Evolutionary conservation across 371 early-diverging fungal species (phyloP).

Genomic region (Entomophthora muscae): DNA sequence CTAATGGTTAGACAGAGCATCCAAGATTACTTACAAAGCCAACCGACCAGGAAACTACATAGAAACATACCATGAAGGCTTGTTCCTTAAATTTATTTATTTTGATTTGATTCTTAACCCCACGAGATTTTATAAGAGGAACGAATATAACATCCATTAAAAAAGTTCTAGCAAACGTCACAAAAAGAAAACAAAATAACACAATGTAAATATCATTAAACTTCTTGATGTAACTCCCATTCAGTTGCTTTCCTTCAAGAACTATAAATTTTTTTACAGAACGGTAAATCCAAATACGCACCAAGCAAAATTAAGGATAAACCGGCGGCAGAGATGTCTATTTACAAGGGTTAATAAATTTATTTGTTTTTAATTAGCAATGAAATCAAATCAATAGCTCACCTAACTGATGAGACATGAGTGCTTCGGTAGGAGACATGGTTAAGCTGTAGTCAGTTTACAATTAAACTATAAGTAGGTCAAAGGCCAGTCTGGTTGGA

Average conservation of each 20-base stretch:
- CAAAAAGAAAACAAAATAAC: slow-evolving; percentile 40
- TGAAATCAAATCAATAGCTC: too few species aligned
- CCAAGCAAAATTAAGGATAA: background rate
- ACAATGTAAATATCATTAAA: slow-evolving; percentile 36
- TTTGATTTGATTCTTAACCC: slow-evolving; percentile 27
- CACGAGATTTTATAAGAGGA: slow-evolving; percentile 29
- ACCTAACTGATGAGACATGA: background rate
- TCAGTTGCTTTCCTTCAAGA: background rate
- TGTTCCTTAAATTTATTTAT: slow-evolving; percentile 47
- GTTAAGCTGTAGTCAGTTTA: too few species aligned
- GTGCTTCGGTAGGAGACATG: background rate
- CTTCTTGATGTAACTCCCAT: slow-evolving; percentile 18
- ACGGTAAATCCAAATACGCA: background rate
- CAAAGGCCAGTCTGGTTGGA: too few species aligned
- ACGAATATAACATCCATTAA: slow-evolving; percentile 35
- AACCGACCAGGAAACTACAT: slow-evolving; percentile 32
- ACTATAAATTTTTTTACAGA: background rate
- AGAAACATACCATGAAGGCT: slow-evolving; percentile 31
- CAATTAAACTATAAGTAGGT: too few species aligned
- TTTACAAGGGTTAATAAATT: background rate
- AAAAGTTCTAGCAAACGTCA: slow-evolving; percentile 42
- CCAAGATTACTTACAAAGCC: slow-evolving; percentile 29
- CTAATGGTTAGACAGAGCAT: background rate
- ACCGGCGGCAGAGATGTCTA: background rate
- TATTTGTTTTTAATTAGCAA: background rate